Evolutionary conservation across 164 flowering plant genomes (phyloP), one percentile per base, ranked within the genome.

Genomic region (Saururus chinensis): DNA sequence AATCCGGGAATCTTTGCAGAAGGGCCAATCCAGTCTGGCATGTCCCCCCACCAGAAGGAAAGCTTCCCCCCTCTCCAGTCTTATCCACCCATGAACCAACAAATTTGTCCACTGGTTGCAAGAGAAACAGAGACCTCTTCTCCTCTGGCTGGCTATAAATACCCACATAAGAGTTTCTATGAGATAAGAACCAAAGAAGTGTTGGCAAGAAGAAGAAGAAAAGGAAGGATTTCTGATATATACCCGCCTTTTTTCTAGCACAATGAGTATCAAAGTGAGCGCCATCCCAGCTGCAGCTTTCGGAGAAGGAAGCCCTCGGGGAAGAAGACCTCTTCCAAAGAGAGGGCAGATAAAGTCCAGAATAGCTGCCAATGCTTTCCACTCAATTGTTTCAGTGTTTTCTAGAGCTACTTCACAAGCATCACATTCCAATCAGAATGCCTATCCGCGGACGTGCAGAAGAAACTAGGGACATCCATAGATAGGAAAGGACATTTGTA

Each of bases 281-380:
- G 63, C 56, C 51, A 62, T 61, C 23, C 68, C 64, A 25, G 64
- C 68, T 12, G 63, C 74, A 16, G 72, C 71, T 55, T 24, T 59
- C 10, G 59, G 62, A 12, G 60, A 20, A 7, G 56, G 57, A 41
- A 60, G 72, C 48, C 56, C 68, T 48, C 19, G 25, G 30, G 26
- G 60, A 20, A 59, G 69, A 54, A 69, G 73, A 72, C 76, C 76
- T 30, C 63, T 75, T 6, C 85, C 82, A 20, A 79, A 71, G 72
- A 70, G 84, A 63, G 84, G 90, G 14, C 85, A 81, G 76, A 77
- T 81, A 49, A 85, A 85, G 70, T 71, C 75, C 19, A 75, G 73
- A 60, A 85, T 82, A 45, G 84, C 85, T 14, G 74, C 82, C 53
- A 71, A 11, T 63, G 85, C 81, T 12, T 67, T 83, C 35, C 77